Percentiles rank a stretch among this genome's conserved stretches.
phyloP scores from a whole-genome alignment of 129 eudicot genomes.

The Chrysanthemum seticuspe region DNA sequence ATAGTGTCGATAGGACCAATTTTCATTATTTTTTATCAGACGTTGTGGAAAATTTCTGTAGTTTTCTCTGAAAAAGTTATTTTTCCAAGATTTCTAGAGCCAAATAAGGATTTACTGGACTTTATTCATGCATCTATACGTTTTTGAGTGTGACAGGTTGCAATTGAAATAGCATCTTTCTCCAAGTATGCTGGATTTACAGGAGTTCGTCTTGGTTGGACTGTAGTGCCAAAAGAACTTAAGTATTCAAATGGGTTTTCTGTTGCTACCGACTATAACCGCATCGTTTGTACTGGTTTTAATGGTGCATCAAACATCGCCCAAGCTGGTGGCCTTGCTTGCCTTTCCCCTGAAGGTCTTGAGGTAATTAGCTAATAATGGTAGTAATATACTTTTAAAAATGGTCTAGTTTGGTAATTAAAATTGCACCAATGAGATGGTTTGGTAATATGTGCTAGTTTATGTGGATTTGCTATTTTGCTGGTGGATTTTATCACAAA shows the following conservation, averaged over 20 bases:
- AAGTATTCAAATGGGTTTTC: conserved; percentile 71
- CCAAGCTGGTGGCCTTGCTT: conserved; percentile 92
- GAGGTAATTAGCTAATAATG: conserved; percentile 39
- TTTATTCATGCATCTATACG: not conserved
- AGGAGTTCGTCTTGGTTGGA: conserved; percentile 97
- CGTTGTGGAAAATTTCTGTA: too few relatives aligned
- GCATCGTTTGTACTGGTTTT: too few relatives aligned
- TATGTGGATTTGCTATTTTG: not conserved
- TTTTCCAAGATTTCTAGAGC: too few relatives aligned
- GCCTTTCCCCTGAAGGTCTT: conserved; percentile 85
- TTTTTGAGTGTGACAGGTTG: conserved; percentile 57
- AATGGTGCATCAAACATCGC: conserved; percentile 77
- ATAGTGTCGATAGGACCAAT: too few relatives aligned
- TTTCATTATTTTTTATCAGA: too few relatives aligned
- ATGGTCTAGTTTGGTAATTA: too few relatives aligned
- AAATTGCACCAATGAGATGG: too few relatives aligned
- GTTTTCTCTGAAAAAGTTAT: not conserved
- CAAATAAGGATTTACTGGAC: too few relatives aligned
- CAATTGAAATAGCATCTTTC: conserved; percentile 90
- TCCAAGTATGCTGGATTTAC: conserved; percentile 97
- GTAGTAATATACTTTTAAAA: too few relatives aligned
- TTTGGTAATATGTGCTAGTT: too few relatives aligned
- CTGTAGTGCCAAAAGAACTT: conserved; percentile 84
- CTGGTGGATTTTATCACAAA: not conserved
- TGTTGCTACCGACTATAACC: too few relatives aligned